Conservation (phyloP, 495 filamentous ascomycete genomes). For the Penicillium subrubescens region DNA sequence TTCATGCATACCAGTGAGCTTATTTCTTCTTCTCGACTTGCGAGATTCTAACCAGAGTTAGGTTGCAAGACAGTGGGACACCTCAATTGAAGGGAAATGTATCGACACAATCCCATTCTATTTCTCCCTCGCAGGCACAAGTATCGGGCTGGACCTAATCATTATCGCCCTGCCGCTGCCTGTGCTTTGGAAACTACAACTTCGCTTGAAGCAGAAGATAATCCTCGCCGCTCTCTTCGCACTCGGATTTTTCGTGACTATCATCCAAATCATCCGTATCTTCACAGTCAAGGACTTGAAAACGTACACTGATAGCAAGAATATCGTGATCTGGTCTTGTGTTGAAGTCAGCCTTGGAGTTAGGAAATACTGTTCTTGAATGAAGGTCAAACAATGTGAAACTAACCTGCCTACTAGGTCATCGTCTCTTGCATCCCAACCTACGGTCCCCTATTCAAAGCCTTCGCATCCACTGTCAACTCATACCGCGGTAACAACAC, state of each 20-base stretch:
- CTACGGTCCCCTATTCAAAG: slow-evolving; percentile 51
- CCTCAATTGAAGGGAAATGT: background rate
- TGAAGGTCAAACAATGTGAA: background rate
- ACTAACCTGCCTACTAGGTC: slow-evolving; percentile 21
- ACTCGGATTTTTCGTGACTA: background rate
- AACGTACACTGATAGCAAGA: slow-evolving; percentile 47
- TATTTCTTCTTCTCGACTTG: background rate
- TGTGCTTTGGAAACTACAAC: background rate
- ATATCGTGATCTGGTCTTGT: slow-evolving; percentile 53
- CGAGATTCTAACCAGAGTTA: background rate
- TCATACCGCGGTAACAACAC: slow-evolving; percentile 22
- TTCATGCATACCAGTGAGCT: background rate
- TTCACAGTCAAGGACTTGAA: slow-evolving; percentile 46
- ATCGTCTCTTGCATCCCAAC: slow-evolving; percentile 53
- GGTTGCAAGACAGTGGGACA: background rate
- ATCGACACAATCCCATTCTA: background rate
- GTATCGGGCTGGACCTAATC: background rate
- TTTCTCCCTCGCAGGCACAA: background rate
- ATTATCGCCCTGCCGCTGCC: background rate
- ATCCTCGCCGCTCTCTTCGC: background rate
- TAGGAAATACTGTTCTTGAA: slow-evolving; percentile 1
- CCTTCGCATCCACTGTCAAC: slow-evolving; percentile 30
- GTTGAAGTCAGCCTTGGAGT: slow-evolving; percentile 54
- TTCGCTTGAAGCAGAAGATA: background rate
- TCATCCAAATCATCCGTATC: slow-evolving; percentile 41